A percentile compares a stretch with the other conserved stretches of the same genome.
These are phyloP conservation scores for Dianthus caryophyllus DNA, from an alignment of 148 eudicot species.

Conservation along the genomic window DNA sequence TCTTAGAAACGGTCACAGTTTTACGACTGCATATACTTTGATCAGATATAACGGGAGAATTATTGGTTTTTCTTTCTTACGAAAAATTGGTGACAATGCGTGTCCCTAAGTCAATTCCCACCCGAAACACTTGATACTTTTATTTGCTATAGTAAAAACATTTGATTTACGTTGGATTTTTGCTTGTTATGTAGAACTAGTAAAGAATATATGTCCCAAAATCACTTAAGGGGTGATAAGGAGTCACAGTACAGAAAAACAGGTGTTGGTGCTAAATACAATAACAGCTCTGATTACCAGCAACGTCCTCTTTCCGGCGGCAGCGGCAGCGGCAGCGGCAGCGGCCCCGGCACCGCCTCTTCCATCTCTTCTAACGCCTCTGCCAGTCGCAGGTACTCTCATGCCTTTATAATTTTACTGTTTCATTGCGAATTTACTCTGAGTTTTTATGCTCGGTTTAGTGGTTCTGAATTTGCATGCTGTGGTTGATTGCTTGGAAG, in stretches of 20 bases:
- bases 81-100: too few relatives aligned
- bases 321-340: too few relatives aligned
- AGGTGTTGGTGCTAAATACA: constrained; percentile 42
- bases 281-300: constrained; percentile 35
- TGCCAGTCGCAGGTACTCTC: constrained; percentile 48
- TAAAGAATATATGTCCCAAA: constrained; percentile 83
- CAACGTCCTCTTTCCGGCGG: constrained; percentile 20
- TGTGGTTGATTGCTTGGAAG: background rate
- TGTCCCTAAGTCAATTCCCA: too few relatives aligned
- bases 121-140: background rate
- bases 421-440: too few relatives aligned
- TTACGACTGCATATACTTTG: too few relatives aligned
- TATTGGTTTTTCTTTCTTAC: too few relatives aligned
- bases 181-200: constrained; percentile 9
- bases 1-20: too few relatives aligned
- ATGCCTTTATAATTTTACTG: background rate
- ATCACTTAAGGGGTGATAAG: constrained; percentile 81
- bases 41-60: too few relatives aligned
- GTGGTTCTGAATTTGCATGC: background rate
- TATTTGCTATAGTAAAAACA: background rate
- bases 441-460: too few relatives aligned
- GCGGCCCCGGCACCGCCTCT: constrained; percentile 44
- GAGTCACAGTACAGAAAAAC: constrained; percentile 56
- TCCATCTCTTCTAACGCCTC: constrained; percentile 33
- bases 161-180: constrained; percentile 10